A percentile compares a stretch with the other conserved stretches of the same genome.
phyloP scores from a whole-genome alignment of 176 grass and related monocot genomes.

The Thalia dealbata region DNA sequence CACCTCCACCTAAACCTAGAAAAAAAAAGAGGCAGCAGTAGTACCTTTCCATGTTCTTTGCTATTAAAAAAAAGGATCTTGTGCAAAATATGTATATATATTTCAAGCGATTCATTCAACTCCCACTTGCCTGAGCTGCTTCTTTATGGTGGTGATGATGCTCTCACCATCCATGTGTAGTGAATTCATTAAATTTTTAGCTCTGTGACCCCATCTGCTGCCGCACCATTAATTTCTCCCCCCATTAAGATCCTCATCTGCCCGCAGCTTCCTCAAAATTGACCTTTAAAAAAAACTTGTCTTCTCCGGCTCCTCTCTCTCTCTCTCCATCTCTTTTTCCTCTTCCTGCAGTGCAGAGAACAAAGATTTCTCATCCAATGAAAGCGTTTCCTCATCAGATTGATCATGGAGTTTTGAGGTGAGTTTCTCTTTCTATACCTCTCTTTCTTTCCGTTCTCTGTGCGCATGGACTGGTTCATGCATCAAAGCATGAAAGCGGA shows the following conservation, averaged over 20 bases:
- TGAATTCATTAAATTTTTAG: constrained; percentile 1
- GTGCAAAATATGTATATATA: not conserved
- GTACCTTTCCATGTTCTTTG: not conserved
- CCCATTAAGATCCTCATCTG: not conserved
- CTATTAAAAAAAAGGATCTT: not conserved
- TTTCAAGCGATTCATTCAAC: not conserved
- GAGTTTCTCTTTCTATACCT: not conserved
- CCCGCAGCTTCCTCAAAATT: not conserved
- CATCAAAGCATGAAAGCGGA: constrained; percentile 8
- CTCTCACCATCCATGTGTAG: not conserved
- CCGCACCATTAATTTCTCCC: not conserved
- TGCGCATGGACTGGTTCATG: not conserved
- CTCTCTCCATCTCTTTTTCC: not conserved
- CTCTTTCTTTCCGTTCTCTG: not conserved
- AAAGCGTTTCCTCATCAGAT: not conserved
- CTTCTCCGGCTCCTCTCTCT: not conserved
- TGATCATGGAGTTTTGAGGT: not conserved
- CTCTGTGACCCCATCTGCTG: not conserved
- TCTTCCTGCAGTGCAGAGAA: not conserved
- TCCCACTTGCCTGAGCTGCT: not conserved
- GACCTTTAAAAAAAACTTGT: not conserved
- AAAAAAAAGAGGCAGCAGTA: not conserved
- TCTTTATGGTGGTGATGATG: not conserved
- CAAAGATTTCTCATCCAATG: not conserved
- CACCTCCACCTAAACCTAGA: not conserved